Evolutionary conservation across 148 eudicot genomes (phyloP).

Genomic region (Cornus florida): DNA sequence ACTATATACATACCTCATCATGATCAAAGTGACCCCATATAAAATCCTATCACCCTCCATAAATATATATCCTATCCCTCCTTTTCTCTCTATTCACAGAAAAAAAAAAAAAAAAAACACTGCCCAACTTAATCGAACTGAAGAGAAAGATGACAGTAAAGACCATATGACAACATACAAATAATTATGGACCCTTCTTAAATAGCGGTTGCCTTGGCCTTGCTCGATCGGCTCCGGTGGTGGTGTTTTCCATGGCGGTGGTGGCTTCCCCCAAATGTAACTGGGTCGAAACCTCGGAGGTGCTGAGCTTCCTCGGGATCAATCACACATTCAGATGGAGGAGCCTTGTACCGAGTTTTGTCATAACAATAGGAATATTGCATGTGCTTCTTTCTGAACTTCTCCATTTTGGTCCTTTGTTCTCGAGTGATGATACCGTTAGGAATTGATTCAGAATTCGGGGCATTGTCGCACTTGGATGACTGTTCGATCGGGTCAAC

Average conservation of each 20-base stretch:
- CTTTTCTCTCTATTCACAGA: constrained; percentile 18
- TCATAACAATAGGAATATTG: constrained; percentile 92
- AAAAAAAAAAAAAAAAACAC: not conserved
- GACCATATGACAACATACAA: not conserved
- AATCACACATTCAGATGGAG: constrained; percentile 67
- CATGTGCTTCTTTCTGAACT: constrained; percentile 64
- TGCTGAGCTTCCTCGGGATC: constrained; percentile 58
- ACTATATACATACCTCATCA: constrained; percentile 16
- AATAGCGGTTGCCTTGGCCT: constrained; percentile 11
- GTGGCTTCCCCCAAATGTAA: constrained; percentile 60
- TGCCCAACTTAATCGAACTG: not conserved
- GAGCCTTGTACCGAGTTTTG: constrained; percentile 47
- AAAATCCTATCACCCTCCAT: not conserved
- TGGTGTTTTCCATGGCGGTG: constrained; percentile 49
- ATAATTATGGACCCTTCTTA: not conserved
- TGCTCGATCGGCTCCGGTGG: constrained; percentile 32
- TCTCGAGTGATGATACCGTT: constrained; percentile 40
- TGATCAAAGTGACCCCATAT: constrained; percentile 2
- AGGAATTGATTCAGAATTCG: constrained; percentile 29
- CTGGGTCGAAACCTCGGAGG: constrained; percentile 62
- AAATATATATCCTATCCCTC: constrained; percentile 1
- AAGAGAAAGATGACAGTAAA: not conserved
- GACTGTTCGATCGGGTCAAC: constrained; percentile 61
- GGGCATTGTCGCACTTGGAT: constrained; percentile 39
- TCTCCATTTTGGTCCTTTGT: constrained; percentile 59